Base-by-base conservation (phyloP, 352 stramenopile genomes). In the Phytophthora litchii region DNA sequence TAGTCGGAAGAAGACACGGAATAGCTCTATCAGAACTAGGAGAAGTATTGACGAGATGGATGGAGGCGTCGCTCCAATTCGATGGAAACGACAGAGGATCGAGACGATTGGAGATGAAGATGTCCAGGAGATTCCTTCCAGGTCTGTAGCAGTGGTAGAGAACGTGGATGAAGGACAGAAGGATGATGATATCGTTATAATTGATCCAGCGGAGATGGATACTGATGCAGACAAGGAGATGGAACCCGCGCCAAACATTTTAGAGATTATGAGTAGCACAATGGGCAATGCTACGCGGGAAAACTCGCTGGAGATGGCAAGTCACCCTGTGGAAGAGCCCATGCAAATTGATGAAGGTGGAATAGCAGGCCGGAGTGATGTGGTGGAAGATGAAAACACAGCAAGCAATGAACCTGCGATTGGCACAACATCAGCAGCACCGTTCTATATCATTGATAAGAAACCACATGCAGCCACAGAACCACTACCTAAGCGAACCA, bases 391-490 rank as follows among this genome's bases (percentile, higher is more conserved):
- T 16, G 27, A 45, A 49, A 38, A 44, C 21, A n/a, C 40, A 9
- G 8, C 17, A 21, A 49, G 6, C 35, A 42, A 42, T 5, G 29
- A 58, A 3, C 7, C 3, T 35, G 11, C 13, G 14, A 29, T 12
- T 51, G 25, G 37, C 29, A 29, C 21, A 3, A 35, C 14, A 14
- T n/a, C 27, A 29, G 25, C 12, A 50, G 29, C 66, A 32, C 49
- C 67, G 36, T 86, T 72, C 37, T 91, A 91, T 62, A 54, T 88
- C 8, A 72, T 91, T 35, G 59, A 79, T 8, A 62, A 66, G 9
- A 60, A 58, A 47, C 54, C 54, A 1, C 72, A 80, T 17, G 37
- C 45, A 14, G 35, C 70, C 19, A 62, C 50, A 16, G 44, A 63
- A 21, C 82, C 76, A 42, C 54, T 91, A 8, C 72, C 83, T 19